These are phyloP conservation scores for Bryum argenteum DNA, from an alignment of 225 moss, liverwort and hornwort genomes.

Conservation along the genomic window DNA sequence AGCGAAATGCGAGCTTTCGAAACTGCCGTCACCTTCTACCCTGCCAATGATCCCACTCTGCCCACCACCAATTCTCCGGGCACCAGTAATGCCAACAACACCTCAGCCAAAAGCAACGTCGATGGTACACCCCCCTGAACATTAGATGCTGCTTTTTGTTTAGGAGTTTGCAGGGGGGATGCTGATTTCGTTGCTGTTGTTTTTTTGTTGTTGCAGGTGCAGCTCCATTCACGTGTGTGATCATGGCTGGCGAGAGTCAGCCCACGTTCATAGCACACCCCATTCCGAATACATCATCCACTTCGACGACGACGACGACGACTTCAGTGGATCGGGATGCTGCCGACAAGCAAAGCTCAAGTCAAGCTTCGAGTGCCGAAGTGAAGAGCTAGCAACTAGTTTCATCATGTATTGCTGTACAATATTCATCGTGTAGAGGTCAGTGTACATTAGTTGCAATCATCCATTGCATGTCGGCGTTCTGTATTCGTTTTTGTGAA, in stretches of 20 bases:
- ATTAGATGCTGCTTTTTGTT: neutral
- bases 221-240: conserved; percentile 36
- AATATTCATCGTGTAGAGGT: neutral
- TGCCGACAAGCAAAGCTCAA: neutral
- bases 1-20: conserved; percentile 20
- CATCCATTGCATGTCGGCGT: neutral
- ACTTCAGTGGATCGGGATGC: neutral
- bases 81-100: neutral
- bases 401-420: conserved; percentile 8
- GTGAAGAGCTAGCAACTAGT: conserved; percentile 10
- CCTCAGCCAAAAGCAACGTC: conserved; percentile 7
- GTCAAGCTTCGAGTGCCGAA: neutral
- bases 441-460: conserved; percentile 15
- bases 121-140: neutral
- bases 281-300: conserved; percentile 10
- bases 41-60: conserved; percentile 3
- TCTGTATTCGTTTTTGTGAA: neutral
- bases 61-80: neutral
- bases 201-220: neutral
- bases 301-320: neutral
- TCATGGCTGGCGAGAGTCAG: conserved; percentile 40
- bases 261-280: conserved; percentile 29
- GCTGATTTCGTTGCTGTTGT: too few relatives aligned
- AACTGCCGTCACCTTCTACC: conserved; percentile 31
- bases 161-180: too few relatives aligned